Conservation (phyloP, 768 basidiomycete species). For the Cyclocybe aegerita region DNA sequence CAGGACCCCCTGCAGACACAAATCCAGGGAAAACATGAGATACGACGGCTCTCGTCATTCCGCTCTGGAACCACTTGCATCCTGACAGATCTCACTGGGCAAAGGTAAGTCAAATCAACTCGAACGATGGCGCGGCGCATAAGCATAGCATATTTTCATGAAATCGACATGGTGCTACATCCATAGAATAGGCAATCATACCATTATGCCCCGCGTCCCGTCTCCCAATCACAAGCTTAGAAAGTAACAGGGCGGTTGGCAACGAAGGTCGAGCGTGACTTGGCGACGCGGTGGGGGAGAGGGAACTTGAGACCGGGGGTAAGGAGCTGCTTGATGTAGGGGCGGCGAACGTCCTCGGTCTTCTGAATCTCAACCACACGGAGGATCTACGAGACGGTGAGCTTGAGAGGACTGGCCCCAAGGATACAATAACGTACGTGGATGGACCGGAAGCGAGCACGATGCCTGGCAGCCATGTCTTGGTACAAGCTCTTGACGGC, state of each 20-base stretch:
- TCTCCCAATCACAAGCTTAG: constrained; percentile 25
- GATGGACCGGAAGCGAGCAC: constrained; percentile 98
- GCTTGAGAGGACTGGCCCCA: background rate
- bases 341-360: constrained; percentile 86
- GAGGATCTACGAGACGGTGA: constrained; percentile 67
- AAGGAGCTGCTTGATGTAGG: constrained; percentile 97
- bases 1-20: too few relatives aligned
- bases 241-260: constrained; percentile 79
- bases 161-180: too few relatives aligned
- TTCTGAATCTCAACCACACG: constrained; percentile 97
- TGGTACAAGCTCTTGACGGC: constrained; percentile 98
- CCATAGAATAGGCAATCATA: too few relatives aligned
- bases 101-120: too few relatives aligned
- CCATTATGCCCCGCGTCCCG: too few relatives aligned
- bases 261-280: constrained; percentile 78
- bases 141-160: too few relatives aligned
- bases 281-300: constrained; percentile 84
- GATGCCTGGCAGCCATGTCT: constrained; percentile 99
- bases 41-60: too few relatives aligned
- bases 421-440: constrained; percentile 58
- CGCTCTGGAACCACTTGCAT: too few relatives aligned
- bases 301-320: constrained; percentile 94
- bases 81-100: too few relatives aligned
- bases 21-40: too few relatives aligned
- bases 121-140: too few relatives aligned